Base-by-base conservation (phyloP, 306 rosid species). In the Casuarina equisetifolia region DNA sequence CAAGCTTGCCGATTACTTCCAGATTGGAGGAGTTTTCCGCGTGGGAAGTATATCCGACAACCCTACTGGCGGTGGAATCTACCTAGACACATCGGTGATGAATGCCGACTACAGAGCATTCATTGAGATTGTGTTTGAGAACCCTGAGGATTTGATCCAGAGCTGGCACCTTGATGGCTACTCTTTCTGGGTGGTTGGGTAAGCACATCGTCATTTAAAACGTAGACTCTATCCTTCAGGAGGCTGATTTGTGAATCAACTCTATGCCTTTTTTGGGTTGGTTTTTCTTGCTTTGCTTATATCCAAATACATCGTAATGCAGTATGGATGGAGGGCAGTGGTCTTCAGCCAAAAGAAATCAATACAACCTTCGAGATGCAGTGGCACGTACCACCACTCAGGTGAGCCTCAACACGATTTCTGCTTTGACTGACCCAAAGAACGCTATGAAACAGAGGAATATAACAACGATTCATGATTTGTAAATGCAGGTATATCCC, bases 301-400 rank as follows among this genome's bases (percentile, higher is more conserved):
- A 48, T 74, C 35, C 12, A 42, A 67, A 42, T 52, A 74, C 15
- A 20, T n/a, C 46, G 36, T 48, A 51, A n/a, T 76, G 85, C 74
- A 95, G 99, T 44, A 90, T 96, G 99, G 98, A 96, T 72, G 99
- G 99, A 80, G 99, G 99, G 52, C 85, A 86, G 44, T 92, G 99
- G 99, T 87, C 89, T 58, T 0, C 84, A 20, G 72, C 81, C 64
- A 88, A 94, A 84, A 87, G 99, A 84, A 85, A 84, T 43, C 75
- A 48, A 52, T 96, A 96, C 87, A 96, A 96, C 82, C 94, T 92
- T 72, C 90, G 94, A 45, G 99, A 96, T 49, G 99, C 97, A 74
- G 79, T 96, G 74, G 75, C 97, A n/a, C 99, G 99, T 58, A 79
- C 86, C 91, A 95, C 99, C 51, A 77, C 85, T 73, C 99, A 95